Base-by-base conservation (phyloP, 2,329 filamentous ascomycete genomes). In the Fusarium clavum region DNA sequence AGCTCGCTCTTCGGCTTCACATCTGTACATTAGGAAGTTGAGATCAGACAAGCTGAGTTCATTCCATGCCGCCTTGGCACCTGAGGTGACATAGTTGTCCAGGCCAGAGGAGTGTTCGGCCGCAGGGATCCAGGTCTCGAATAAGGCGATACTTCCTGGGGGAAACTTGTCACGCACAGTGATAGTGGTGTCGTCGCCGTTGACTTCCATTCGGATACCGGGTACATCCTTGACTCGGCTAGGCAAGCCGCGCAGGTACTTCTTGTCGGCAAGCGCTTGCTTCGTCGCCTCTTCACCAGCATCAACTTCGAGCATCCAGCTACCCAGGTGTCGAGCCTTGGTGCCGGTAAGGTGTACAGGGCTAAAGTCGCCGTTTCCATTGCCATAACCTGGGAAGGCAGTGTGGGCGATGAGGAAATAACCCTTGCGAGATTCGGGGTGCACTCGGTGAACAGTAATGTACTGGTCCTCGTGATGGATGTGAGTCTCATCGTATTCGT, bases 391-490 rank as follows among this genome's bases (percentile, higher is more conserved):
- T 2, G 94, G 94, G 81, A 95, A 99, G 1, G 97, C 96, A 6
- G 96, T 98, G 75, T 98, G 96, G 0, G 97, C 95, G 73, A 99
- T 94, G 48, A 98, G 83, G 80, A 98, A 98, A 80, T 97, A 95
- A 1, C 96, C 96, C 78, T 96, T 97, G 62, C 96, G 88, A 3
- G 93, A 97, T 77, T 93, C 90, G 1, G 95, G 96, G 77, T 99
- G 94, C 5, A 98, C 94, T 67, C 97, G 88, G 79, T 99, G 96
- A 9, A 99, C 94, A 1, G 96, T 99, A 76, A 99, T 92, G 77
- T 97, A 98, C 79, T 99, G 92, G 59, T 93, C 92, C 70, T 98
- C 94, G 78, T 99, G 96, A 77, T 99, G 95, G 56, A 99, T 94
- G 76, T 98, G 95, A 10, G 94, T 97, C 80, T 99, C 96, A 59